Conservation (phyloP, 768 basidiomycete genomes). For the Naganishia vishniacii region DNA sequence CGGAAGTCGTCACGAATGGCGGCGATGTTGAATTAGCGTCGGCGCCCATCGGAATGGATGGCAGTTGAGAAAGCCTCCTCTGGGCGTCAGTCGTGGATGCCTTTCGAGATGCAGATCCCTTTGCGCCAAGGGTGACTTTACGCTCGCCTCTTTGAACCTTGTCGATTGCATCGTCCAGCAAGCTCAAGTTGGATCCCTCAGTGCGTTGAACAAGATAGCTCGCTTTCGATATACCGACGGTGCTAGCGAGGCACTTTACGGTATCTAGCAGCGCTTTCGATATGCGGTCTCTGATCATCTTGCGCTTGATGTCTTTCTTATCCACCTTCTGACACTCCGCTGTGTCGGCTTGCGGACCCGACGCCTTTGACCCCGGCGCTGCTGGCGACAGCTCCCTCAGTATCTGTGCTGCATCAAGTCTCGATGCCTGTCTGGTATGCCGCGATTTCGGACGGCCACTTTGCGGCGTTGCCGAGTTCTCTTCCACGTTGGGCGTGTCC, state of each 20-base stretch:
- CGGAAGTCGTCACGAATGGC: slow-evolving; percentile 57
- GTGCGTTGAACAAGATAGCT: background rate
- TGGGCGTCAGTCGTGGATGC: slow-evolving; percentile 38
- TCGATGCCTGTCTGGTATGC: slow-evolving; percentile 29
- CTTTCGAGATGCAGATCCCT: slow-evolving; percentile 43
- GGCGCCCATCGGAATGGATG: background rate
- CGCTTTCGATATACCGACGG: slow-evolving; percentile 5
- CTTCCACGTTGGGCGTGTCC: slow-evolving; percentile 6
- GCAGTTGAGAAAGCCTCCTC: background rate
- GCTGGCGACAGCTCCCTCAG: slow-evolving; percentile 20
- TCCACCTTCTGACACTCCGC: background rate
- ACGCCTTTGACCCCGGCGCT: slow-evolving; percentile 3
- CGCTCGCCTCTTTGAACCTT: slow-evolving; percentile 6
- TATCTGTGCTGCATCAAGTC: slow-evolving; percentile 22
- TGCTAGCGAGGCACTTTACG: slow-evolving; percentile 13
- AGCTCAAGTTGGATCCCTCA: background rate
- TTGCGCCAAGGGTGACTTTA: slow-evolving; percentile 23
- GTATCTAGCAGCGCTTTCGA: slow-evolving; percentile 15
- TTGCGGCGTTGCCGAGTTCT: background rate
- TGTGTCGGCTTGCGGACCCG: background rate
- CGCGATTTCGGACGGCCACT: slow-evolving; percentile 2
- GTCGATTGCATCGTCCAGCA: slow-evolving; percentile 10
- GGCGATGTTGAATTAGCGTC: slow-evolving; percentile 22
- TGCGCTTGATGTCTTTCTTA: slow-evolving; percentile 15
- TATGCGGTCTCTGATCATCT: slow-evolving; percentile 9